Evolutionary conservation across 2,329 filamentous ascomycete genomes (phyloP).

Genomic region (Trichoderma atroviride): DNA sequence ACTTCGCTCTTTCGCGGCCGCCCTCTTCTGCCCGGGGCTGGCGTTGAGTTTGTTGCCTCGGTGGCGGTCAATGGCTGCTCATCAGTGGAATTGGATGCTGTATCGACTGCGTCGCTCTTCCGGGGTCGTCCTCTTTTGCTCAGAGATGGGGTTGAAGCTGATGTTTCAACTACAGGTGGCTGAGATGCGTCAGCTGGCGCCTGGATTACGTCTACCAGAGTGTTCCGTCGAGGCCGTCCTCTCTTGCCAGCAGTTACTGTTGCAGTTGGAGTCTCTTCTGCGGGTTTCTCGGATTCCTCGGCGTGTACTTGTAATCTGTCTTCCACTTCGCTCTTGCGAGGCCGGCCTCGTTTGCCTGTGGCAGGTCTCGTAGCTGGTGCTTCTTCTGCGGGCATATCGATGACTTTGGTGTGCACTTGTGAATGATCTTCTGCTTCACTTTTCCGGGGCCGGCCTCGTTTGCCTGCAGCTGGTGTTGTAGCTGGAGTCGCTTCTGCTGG

Average conservation of each 20-base stretch:
- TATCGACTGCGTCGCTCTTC: not conserved
- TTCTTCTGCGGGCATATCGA: not conserved
- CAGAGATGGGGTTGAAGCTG: not conserved
- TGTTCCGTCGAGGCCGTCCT: not conserved
- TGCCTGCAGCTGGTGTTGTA: not conserved
- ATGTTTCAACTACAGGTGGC: not conserved
- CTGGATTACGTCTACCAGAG: not conserved
- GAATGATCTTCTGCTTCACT: not conserved
- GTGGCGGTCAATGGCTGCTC: not conserved
- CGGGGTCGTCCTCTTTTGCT: not conserved
- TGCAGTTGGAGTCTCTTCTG: not conserved
- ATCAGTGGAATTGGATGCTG: not conserved
- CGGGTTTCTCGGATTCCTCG: not conserved
- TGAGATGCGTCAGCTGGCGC: not conserved
- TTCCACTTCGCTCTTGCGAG: not conserved
- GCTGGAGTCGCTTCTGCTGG: not conserved
- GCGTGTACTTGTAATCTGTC: not conserved
- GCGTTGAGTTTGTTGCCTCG: not conserved
- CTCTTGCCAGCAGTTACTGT: not conserved
- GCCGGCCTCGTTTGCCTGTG: not conserved
- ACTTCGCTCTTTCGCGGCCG: not conserved
- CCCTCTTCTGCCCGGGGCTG: not conserved
- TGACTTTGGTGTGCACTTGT: not conserved
- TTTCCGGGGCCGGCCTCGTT: slow-evolving; percentile 2
- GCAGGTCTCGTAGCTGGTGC: not conserved